phyloP scores from a whole-genome alignment of 495 filamentous ascomycete species.

The Tuber borchii region DNA sequence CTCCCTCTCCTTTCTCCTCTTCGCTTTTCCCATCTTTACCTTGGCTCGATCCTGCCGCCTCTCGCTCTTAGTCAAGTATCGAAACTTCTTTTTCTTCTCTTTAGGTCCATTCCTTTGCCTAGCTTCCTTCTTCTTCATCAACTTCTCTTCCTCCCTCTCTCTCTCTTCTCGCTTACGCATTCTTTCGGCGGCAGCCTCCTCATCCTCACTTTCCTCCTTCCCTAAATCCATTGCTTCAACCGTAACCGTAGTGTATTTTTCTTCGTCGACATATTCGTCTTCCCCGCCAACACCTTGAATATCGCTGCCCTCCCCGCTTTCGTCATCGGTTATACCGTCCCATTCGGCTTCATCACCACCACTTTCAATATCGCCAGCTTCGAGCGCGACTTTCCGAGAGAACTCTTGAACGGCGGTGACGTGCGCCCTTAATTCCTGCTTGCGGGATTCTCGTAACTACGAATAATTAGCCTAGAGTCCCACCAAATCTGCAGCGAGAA shows the following conservation, averaged over 20 bases:
- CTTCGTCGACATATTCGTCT: conserved; percentile 92
- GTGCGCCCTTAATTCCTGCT: conserved; percentile 67
- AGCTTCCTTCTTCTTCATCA: conserved; percentile 48
- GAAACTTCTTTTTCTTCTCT: conserved; percentile 59
- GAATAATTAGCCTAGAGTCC: not conserved
- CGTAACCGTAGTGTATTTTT: conserved; percentile 85
- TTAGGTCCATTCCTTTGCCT: conserved; percentile 51
- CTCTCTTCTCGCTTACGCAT: conserved; percentile 39
- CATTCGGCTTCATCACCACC: conserved; percentile 39
- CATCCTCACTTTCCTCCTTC: conserved; percentile 45
- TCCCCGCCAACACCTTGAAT: conserved; percentile 57
- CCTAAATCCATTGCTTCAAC: conserved; percentile 72
- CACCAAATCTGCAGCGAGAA: not conserved
- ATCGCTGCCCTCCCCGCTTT: conserved; percentile 40
- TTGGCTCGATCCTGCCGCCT: conserved; percentile 12
- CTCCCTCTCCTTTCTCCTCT: not conserved
- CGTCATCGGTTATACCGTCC: conserved; percentile 13
- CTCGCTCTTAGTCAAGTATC: conserved; percentile 63
- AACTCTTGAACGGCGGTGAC: conserved; percentile 51
- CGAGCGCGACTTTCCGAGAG: conserved; percentile 53
- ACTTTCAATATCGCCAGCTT: conserved; percentile 45
- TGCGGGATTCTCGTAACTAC: conserved; percentile 70
- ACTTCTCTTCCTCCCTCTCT: conserved; percentile 24
- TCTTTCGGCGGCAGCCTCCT: conserved; percentile 45
- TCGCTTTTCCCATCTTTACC: not conserved